Conservation (phyloP, 148 eudicot species). For the Dianthus caryophyllus region DNA sequence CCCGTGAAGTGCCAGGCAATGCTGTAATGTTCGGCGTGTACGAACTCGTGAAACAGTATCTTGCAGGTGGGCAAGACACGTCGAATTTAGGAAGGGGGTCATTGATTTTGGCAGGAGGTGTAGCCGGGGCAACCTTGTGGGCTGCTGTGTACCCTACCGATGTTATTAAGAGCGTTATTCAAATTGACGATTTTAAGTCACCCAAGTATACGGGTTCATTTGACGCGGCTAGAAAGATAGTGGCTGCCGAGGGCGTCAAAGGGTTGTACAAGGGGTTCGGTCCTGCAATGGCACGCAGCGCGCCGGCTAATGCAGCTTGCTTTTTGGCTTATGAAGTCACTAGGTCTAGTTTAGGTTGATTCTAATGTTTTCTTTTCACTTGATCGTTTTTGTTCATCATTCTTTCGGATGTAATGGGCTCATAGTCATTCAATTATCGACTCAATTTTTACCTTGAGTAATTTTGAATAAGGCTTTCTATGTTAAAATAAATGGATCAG, state of each 20-base stretch:
- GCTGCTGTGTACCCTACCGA: constrained; percentile 72
- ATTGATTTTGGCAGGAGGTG: constrained; percentile 67
- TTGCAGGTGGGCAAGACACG: constrained; percentile 81
- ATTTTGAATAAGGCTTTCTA: no score
- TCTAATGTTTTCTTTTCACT: neutral
- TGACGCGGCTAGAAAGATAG: constrained; percentile 71
- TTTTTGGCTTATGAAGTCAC: constrained; percentile 95
- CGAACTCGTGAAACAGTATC: constrained; percentile 60
- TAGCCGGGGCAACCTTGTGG: constrained; percentile 92
- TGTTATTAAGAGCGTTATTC: constrained; percentile 84
- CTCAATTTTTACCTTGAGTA: no score
- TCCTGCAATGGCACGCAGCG: constrained; percentile 90
- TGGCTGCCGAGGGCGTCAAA: constrained; percentile 64
- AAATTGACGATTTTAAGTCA: constrained; percentile 71
- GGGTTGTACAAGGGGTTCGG: constrained; percentile 96
- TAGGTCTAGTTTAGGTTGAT: constrained; percentile 76
- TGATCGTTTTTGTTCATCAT: constrained; percentile 15
- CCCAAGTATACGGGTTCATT: constrained; percentile 73
- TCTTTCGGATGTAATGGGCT: constrained; percentile 6
- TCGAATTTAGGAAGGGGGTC: constrained; percentile 74
- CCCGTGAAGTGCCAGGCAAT: constrained; percentile 92
- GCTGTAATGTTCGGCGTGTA: constrained; percentile 93
- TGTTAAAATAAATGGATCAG: no score
- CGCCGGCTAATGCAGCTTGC: constrained; percentile 97
- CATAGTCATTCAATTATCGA: no score